Base-by-base conservation (phyloP, 805 yeast genomes). In the Saccharomyces cerevisiae region DNA sequence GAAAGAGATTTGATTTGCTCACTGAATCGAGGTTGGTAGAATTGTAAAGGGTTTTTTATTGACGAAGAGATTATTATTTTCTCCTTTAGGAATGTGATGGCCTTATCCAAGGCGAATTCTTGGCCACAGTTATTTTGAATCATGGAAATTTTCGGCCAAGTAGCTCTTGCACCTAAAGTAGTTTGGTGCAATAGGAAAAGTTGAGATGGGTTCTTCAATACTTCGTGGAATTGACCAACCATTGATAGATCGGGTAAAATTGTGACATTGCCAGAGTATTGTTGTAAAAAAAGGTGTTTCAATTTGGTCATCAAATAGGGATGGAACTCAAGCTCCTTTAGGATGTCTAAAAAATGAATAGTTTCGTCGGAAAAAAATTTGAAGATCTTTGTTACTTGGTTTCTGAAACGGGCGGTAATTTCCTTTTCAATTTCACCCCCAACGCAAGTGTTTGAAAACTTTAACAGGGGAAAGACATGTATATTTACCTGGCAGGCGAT, bases 401-500 rank as follows among this genome's bases (percentile, higher is more conserved):
- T 76, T 60, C 83, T 81, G 50, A 85, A 62, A 53, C 76, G 75
- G 22, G 83, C 80, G 55, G 80, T 79, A 43, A 79, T 71, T 56
- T 81, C 85, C 56, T 80, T 79, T 61, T 85, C 88, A 47, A 82
- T 71, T 58, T 80, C 84, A 6, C 88, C 88, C 11, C 89, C 90
- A 22, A 82, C 83, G 66, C 82, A 80, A 22, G 84, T 80, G 3
- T 84, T 77, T 0, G 90, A 82, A 52, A 83, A 56, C 59, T 83
- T 83, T 61, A 94, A 75, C 51, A 92, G 79, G 0, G 99, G 99
- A 2, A 87, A 88, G 14, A 94, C 96, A 67, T 94, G 99, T 0
- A 97, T 96, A 65, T 94, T 94, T 1, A 94, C 99, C 68, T 94
- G 99, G 48, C 96, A 92, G 0, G 97, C 99, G 61, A 94, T 90